Percentiles rank a stretch among this genome's conserved stretches.
Conservation (phyloP, 805 yeast genomes). For the Cyberlindnera xylosilytica region DNA sequence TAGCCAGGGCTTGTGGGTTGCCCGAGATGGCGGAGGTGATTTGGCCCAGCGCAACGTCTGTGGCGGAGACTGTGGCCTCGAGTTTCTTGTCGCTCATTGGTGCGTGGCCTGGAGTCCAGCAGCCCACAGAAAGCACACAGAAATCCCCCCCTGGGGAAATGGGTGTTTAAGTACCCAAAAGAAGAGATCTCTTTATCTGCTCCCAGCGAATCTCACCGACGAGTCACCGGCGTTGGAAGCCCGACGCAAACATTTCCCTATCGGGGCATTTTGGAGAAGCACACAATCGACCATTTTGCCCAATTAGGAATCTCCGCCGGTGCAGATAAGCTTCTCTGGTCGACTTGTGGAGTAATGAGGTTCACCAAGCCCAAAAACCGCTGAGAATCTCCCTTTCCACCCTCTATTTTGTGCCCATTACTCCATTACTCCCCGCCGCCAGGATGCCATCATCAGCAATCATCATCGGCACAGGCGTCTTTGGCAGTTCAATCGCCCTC, state of each 20-base stretch:
- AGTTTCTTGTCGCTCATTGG: background rate
- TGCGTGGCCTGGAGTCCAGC: background rate
- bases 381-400: no score
- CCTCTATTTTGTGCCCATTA: background rate
- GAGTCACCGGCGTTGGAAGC: background rate
- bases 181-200: no score
- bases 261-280: background rate
- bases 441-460: background rate
- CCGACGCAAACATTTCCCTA: background rate
- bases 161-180: no score
- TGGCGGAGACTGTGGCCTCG: background rate
- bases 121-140: background rate
- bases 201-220: no score
- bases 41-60: background rate
- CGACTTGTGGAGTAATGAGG: no score
- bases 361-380: no score
- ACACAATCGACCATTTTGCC: background rate
- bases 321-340: no score
- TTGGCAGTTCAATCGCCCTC: slow-evolving; percentile 42
- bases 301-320: background rate
- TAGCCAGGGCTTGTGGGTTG: background rate
- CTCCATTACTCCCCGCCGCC: background rate
- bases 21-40: background rate
- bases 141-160: no score
- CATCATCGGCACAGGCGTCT: slow-evolving; percentile 16